phyloP scores from a whole-genome alignment of 2,329 filamentous ascomycete species.

The Fusarium oligoseptatum region DNA sequence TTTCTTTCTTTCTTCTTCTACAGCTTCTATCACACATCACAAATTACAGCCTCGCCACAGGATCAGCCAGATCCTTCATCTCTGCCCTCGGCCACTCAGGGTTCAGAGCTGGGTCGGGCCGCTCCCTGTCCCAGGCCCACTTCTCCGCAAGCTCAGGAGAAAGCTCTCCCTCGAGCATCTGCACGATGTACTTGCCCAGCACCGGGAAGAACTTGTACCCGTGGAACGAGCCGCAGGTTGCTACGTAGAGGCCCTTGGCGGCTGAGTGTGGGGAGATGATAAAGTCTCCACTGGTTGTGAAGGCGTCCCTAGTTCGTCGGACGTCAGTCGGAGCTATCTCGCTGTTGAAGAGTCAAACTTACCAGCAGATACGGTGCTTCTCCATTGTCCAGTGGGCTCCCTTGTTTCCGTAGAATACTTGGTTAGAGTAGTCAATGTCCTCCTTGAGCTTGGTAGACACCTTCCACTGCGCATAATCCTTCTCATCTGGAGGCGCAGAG shows the following conservation, averaged over 20 bases:
- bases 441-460: slow-evolving; percentile 67
- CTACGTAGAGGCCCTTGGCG: slow-evolving; percentile 69
- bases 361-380: slow-evolving; percentile 77
- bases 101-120: slow-evolving; percentile 65
- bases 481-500: slow-evolving; percentile 67
- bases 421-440: slow-evolving; percentile 69
- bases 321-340: slow-evolving; percentile 14
- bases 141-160: slow-evolving; percentile 57
- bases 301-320: slow-evolving; percentile 68
- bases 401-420: slow-evolving; percentile 71
- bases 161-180: slow-evolving; percentile 65
- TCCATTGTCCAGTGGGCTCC: slow-evolving; percentile 69
- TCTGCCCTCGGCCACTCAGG: slow-evolving; percentile 70
- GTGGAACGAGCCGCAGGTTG: slow-evolving; percentile 76
- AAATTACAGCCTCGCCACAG: slow-evolving; percentile 46
- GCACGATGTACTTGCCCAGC: slow-evolving; percentile 72
- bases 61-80: slow-evolving; percentile 64
- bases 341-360: slow-evolving; percentile 41
- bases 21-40: neutral
- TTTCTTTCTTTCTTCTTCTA: slow-evolving; percentile 6
- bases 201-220: slow-evolving; percentile 77
- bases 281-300: slow-evolving; percentile 72
- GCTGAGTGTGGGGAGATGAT: slow-evolving; percentile 70
- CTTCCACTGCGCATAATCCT: slow-evolving; percentile 74
- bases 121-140: slow-evolving; percentile 72